A percentile compares a stretch with the other conserved stretches of the same genome.
phyloP scores from a whole-genome alignment of 2,329 filamentous ascomycete genomes.

The Pleomassaria siparia region DNA sequence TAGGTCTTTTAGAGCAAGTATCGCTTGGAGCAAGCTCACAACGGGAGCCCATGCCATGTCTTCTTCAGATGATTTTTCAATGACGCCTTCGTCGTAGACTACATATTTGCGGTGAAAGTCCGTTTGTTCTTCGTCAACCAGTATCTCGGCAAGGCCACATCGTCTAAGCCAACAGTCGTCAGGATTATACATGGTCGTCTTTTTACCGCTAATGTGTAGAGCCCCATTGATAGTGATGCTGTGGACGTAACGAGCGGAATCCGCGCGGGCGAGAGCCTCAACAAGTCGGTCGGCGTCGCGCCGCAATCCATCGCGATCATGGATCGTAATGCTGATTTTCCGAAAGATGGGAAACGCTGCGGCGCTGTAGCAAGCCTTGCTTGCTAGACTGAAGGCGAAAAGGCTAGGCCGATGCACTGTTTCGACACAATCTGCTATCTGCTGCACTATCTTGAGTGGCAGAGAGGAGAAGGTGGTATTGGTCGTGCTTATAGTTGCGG shows the following conservation, averaged over 20 bases:
- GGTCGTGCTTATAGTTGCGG: constrained; percentile 6
- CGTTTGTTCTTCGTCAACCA: constrained; percentile 11
- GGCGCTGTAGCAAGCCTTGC: constrained; percentile 19
- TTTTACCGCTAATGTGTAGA: constrained; percentile 10
- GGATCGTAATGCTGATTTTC: constrained; percentile 12
- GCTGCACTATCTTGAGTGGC: constrained; percentile 20
- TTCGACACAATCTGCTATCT: constrained; percentile 19
- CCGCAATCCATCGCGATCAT: constrained; percentile 11
- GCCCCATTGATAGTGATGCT: constrained; percentile 19
- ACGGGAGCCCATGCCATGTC: constrained; percentile 23
- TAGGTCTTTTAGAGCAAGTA: constrained; percentile 16
- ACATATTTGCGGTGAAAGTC: constrained; percentile 7
- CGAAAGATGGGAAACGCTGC: constrained; percentile 16
- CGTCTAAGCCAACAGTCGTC: constrained; percentile 2
- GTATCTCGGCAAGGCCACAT: constrained; percentile 16
- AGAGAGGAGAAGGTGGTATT: constrained; percentile 11
- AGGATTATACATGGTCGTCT: constrained; percentile 1
- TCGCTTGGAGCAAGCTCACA: constrained; percentile 14
- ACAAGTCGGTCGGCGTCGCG: constrained; percentile 13
- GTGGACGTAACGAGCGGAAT: constrained; percentile 18
- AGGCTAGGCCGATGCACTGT: constrained; percentile 19
- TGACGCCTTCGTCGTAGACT: constrained; percentile 20
- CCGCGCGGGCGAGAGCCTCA: constrained; percentile 14
- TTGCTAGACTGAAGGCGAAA: constrained; percentile 17
- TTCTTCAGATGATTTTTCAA: constrained; percentile 17